phyloP scores from a whole-genome alignment of 768 basidiomycete genomes.

The Naganishia antarctica region DNA sequence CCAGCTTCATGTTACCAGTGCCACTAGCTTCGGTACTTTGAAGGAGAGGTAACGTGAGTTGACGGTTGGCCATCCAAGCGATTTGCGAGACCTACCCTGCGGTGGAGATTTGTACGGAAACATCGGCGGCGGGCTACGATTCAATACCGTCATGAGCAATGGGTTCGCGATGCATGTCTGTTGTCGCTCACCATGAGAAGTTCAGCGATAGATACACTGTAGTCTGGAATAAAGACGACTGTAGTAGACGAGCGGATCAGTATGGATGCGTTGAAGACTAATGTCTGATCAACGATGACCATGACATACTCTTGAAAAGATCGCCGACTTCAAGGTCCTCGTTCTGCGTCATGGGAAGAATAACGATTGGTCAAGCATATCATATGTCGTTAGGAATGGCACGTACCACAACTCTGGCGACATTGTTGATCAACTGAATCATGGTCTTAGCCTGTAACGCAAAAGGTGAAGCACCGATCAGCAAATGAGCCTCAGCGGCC shows the following conservation, averaged over 20 bases:
- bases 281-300: background rate
- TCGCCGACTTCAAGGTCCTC: constrained; percentile 76
- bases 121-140: constrained; percentile 67
- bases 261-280: background rate
- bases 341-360: constrained; percentile 45
- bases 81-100: constrained; percentile 73
- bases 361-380: too few species aligned
- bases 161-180: too few species aligned
- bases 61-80: constrained; percentile 23
- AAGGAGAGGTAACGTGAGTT: constrained; percentile 58
- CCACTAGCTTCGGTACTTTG: constrained; percentile 52
- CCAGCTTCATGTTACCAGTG: constrained; percentile 58
- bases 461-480: background rate
- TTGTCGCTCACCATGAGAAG: constrained; percentile 38
- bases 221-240: constrained; percentile 94
- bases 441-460: constrained; percentile 66
- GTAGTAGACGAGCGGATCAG: background rate
- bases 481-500: constrained; percentile 53
- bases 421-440: constrained; percentile 89
- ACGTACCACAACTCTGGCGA: constrained; percentile 62
- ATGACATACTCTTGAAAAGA: constrained; percentile 57
- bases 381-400: background rate
- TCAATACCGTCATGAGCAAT: too few species aligned
- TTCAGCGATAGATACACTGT: constrained; percentile 54
- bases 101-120: constrained; percentile 94